Evolutionary conservation across 345 rosid genomes (phyloP).

Genomic region (Syzygium oleosum): DNA sequence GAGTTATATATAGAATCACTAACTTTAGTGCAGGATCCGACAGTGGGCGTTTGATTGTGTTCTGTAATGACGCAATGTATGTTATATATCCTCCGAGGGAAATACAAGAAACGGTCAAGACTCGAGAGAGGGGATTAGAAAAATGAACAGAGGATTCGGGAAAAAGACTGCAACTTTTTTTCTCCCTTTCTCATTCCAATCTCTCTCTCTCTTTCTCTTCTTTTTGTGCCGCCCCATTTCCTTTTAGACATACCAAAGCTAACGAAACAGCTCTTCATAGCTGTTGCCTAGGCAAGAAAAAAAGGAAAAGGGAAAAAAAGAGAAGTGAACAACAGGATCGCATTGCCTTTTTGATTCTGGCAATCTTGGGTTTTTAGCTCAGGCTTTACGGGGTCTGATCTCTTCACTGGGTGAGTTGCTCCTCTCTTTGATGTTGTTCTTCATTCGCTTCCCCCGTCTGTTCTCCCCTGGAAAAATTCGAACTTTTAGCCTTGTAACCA

Average conservation of each 20-base stretch:
- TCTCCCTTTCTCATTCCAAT: not conserved
- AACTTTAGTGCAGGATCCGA: not conserved
- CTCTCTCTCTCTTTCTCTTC: not conserved
- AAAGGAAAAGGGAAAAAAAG: not conserved
- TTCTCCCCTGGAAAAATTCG: not conserved
- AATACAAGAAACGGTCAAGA: not conserved
- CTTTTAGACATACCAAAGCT: not conserved
- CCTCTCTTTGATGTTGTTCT: not conserved
- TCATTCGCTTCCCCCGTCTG: not conserved
- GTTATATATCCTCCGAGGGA: not conserved
- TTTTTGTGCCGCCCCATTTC: constrained; percentile 2
- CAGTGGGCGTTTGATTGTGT: not conserved
- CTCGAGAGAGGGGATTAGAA: not conserved
- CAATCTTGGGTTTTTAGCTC: constrained; percentile 1
- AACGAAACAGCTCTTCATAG: constrained; percentile 7
- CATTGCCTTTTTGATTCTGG: not conserved
- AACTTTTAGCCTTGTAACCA: not conserved
- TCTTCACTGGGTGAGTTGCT: not conserved
- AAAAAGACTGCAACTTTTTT: not conserved
- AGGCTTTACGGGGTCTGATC: not conserved
- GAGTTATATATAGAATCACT: not conserved
- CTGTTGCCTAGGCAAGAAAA: not conserved
- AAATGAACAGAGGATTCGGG: not conserved
- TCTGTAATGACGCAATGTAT: not conserved
- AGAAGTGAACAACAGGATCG: not conserved